A percentile compares a stretch with the other conserved stretches of the same genome.
Conservation (phyloP, 2,329 filamentous ascomycete species). For the Dichotomopilus funicola region DNA sequence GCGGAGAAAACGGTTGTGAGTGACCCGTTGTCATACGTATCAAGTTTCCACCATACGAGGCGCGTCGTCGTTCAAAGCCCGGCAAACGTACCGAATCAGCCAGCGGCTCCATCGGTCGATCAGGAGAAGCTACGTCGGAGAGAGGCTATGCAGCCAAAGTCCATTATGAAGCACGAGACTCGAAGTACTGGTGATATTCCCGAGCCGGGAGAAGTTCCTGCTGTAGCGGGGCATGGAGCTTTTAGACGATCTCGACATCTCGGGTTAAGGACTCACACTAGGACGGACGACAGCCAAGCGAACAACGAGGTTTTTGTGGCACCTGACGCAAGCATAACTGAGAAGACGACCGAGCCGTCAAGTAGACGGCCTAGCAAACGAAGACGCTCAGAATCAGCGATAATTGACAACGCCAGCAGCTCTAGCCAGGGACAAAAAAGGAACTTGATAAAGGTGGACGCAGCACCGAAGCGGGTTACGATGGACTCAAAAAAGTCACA, state of each 20-base stretch:
- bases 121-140: conserved; percentile 23
- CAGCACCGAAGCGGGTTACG: background rate
- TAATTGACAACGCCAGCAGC: background rate
- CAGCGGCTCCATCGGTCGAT: conserved; percentile 18
- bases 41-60: conserved; percentile 7
- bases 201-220: background rate
- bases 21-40: conserved; percentile 2
- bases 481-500: background rate
- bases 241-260: background rate
- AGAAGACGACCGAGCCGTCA: background rate
- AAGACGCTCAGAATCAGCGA: conserved; percentile 1
- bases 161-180: conserved; percentile 22
- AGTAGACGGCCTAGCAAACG: background rate
- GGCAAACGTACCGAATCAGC: conserved; percentile 12
- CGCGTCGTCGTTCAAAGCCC: conserved; percentile 22
- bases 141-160: conserved; percentile 17
- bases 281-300: background rate
- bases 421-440: background rate
- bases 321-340: background rate
- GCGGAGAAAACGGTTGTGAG: background rate
- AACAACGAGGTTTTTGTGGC: background rate
- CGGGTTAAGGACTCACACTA: background rate
- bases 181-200: conserved; percentile 7
- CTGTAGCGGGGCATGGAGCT: background rate
- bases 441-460: background rate